Percentiles rank a stretch among this genome's conserved stretches.
These are phyloP conservation scores for Zygotorulaspora danielsina DNA, from an alignment of 805 yeast genomes.

Conservation along the genomic window DNA sequence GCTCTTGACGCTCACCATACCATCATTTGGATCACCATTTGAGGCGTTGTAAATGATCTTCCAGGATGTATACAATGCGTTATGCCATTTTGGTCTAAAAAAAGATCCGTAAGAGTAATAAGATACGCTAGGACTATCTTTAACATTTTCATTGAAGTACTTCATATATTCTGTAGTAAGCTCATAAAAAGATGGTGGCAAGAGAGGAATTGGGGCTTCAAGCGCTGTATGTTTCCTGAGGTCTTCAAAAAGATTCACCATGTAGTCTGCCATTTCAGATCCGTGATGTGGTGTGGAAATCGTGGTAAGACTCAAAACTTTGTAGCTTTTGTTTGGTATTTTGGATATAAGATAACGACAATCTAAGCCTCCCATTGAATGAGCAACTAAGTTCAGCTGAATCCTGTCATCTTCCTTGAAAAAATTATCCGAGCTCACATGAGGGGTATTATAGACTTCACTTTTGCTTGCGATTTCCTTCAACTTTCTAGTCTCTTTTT, in stretches of 20 bases:
- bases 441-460: conserved; percentile 25
- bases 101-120: conserved; percentile 84
- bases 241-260: conserved; percentile 37
- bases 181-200: conserved; percentile 53
- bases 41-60: conserved; percentile 46
- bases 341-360: conserved; percentile 68
- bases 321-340: conserved; percentile 44
- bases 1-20: conserved; percentile 74
- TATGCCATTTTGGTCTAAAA: conserved; percentile 58
- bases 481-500: conserved; percentile 22
- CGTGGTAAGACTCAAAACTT: conserved; percentile 74
- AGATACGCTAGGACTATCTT: conserved; percentile 55
- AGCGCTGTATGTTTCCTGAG: conserved; percentile 27
- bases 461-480: conserved; percentile 19
- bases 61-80: conserved; percentile 63
- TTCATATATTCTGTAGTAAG: conserved; percentile 54
- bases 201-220: conserved; percentile 11
- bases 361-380: conserved; percentile 94
- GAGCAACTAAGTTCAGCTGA: conserved; percentile 73
- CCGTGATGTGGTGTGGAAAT: conserved; percentile 88
- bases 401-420: conserved; percentile 31
- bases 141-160: conserved; percentile 49
- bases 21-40: conserved; percentile 65
- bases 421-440: conserved; percentile 6
- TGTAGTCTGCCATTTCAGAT: conserved; percentile 73